Percentiles rank a stretch among this genome's conserved stretches.
phyloP scores from a whole-genome alignment of 2,329 filamentous ascomycete genomes.

The Pleoardoris graminearum region DNA sequence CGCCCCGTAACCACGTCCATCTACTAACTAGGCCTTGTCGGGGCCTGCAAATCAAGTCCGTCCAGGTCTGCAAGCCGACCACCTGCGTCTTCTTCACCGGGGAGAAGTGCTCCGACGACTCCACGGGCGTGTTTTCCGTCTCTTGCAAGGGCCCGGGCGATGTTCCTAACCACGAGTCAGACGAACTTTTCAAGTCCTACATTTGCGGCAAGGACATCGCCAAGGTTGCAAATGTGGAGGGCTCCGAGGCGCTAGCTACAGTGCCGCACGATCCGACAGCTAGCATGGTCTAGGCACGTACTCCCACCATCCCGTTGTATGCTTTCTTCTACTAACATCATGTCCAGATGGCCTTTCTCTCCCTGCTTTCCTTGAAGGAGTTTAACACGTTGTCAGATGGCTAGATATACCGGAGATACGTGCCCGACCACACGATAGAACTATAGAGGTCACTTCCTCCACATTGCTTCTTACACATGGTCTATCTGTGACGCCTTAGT shows the following conservation, averaged over 20 bases:
- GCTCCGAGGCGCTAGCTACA: neutral
- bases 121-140: neutral
- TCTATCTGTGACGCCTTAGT: no score
- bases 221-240: neutral
- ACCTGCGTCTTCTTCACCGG: constrained; percentile 18
- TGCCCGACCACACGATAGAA: no score
- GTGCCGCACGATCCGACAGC: neutral
- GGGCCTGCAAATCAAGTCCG: constrained; percentile 4
- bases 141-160: neutral
- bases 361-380: no score
- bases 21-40: constrained; percentile 1
- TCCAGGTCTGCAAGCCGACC: constrained; percentile 16
- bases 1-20: neutral
- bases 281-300: constrained; percentile 1
- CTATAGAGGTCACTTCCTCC: no score
- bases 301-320: no score
- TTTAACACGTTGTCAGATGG: no score
- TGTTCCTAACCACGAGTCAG: neutral
- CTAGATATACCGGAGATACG: no score
- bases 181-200: constrained; percentile 2
- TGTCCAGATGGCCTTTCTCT: no score
- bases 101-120: neutral
- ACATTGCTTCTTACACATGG: no score
- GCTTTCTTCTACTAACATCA: no score
- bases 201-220: constrained; percentile 1